A percentile compares a stretch with the other conserved stretches of the same genome.
phyloP scores from a whole-genome alignment of 129 eudicot genomes.

The Flaveria sonorensis region DNA sequence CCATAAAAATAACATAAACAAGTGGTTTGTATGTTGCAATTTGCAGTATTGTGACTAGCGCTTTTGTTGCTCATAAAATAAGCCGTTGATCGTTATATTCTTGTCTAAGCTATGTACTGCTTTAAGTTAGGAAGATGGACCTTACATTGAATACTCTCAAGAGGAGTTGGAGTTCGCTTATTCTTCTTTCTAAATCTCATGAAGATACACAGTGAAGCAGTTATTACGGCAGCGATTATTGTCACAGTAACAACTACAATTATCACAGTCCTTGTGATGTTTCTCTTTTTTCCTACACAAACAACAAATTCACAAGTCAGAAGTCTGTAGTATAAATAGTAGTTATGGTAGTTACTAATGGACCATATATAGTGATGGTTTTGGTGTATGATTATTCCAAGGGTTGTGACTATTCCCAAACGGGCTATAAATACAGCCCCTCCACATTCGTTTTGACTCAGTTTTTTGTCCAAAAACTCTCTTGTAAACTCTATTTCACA shows the following conservation, averaged over 20 bases:
- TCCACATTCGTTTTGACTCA: too few species aligned
- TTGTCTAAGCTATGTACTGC: neutral
- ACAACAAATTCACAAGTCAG: neutral
- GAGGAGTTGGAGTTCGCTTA: neutral
- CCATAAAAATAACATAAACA: neutral
- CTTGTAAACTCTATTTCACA: too few species aligned
- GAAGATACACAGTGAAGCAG: neutral
- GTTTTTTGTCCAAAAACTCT: too few species aligned
- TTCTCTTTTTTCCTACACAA: neutral
- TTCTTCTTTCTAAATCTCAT: neutral
- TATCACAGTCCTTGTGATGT: neutral
- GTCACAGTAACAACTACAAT: neutral
- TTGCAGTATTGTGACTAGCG: neutral
- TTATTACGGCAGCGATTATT: neutral
- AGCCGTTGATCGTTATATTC: neutral
- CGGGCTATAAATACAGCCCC: too few species aligned
- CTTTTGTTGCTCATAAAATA: neutral
- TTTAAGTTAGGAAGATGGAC: neutral
- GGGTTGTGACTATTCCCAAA: too few species aligned
- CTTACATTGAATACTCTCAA: neutral
- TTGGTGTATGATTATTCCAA: too few species aligned
- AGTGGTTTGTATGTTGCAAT: neutral
- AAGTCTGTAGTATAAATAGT: neutral
- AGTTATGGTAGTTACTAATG: too few species aligned
- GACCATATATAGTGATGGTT: too few species aligned